Evolutionary conservation across 768 basidiomycete genomes (phyloP).

Genomic region (Boletus sp.): DNA sequence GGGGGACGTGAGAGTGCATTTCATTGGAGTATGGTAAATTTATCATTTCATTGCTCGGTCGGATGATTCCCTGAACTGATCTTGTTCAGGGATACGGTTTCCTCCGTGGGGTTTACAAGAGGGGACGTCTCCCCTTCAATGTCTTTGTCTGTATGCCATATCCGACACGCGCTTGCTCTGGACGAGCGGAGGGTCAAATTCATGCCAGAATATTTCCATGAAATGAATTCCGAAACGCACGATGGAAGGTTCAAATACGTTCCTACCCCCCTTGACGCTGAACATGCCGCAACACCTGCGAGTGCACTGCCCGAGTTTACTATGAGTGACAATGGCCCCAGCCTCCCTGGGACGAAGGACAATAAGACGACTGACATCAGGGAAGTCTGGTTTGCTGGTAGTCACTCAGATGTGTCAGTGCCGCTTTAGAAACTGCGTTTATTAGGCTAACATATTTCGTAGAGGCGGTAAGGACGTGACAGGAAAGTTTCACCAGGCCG

Average conservation of each 20-base stretch:
- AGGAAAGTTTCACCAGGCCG: neutral
- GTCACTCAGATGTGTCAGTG: slow-evolving; percentile 25
- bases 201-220: slow-evolving; percentile 3
- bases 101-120: slow-evolving; percentile 53
- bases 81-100: slow-evolving; percentile 52
- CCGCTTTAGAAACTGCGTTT: neutral
- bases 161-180: neutral
- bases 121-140: slow-evolving; percentile 48
- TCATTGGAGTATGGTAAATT: slow-evolving; percentile 48
- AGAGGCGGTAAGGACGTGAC: slow-evolving; percentile 13
- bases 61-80: neutral
- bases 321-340: neutral
- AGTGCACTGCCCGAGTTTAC: neutral
- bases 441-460: neutral
- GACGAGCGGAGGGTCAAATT: neutral
- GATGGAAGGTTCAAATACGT: slow-evolving; percentile 8
- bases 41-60: neutral
- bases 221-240: slow-evolving; percentile 20
- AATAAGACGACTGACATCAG: slow-evolving; percentile 55
- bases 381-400: neutral
- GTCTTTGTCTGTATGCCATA: slow-evolving; percentile 41
- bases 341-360: slow-evolving; percentile 17
- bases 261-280: neutral
- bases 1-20: slow-evolving; percentile 12
- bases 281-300: neutral